Evolutionary conservation across 495 filamentous ascomycete species (phyloP).

Genomic region (Saxophila tyrrhenica): DNA sequence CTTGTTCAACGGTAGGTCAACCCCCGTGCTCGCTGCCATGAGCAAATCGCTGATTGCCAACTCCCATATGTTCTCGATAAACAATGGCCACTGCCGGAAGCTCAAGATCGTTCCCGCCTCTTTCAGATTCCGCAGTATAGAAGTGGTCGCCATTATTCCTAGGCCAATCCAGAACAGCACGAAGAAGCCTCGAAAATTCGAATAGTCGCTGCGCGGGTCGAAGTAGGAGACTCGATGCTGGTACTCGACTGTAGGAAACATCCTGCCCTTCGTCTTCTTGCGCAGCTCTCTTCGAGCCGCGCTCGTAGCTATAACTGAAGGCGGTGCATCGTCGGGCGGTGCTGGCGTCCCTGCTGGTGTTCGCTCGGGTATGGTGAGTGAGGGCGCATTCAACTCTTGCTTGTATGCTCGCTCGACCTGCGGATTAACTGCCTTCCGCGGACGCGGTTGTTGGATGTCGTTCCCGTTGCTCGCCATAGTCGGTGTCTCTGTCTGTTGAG

Average conservation of each 20-base stretch:
- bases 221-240: slow-evolving; percentile 91
- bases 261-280: slow-evolving; percentile 61
- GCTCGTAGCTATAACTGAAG: slow-evolving; percentile 75
- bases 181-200: slow-evolving; percentile 94
- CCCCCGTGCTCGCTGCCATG: slow-evolving; percentile 67
- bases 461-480: background rate
- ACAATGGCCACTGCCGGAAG: slow-evolving; percentile 73
- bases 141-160: slow-evolving; percentile 92
- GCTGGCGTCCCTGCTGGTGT: slow-evolving; percentile 61
- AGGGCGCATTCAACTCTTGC: background rate
- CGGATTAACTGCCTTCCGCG: slow-evolving; percentile 1
- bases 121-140: slow-evolving; percentile 80
- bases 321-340: slow-evolving; percentile 79
- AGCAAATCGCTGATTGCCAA: slow-evolving; percentile 68
- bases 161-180: slow-evolving; percentile 94
- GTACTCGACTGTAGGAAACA: slow-evolving; percentile 95
- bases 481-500: background rate
- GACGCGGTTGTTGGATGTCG: slow-evolving; percentile 3
- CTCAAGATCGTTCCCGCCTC: slow-evolving; percentile 81
- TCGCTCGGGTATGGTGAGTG: background rate
- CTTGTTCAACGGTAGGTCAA: slow-evolving; percentile 64
- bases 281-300: slow-evolving; percentile 74
- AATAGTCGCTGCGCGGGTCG: slow-evolving; percentile 82
- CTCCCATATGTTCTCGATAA: slow-evolving; percentile 80
- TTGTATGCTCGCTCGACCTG: background rate